phyloP scores from a whole-genome alignment of 768 basidiomycete genomes.

The Amanita jacksonii region DNA sequence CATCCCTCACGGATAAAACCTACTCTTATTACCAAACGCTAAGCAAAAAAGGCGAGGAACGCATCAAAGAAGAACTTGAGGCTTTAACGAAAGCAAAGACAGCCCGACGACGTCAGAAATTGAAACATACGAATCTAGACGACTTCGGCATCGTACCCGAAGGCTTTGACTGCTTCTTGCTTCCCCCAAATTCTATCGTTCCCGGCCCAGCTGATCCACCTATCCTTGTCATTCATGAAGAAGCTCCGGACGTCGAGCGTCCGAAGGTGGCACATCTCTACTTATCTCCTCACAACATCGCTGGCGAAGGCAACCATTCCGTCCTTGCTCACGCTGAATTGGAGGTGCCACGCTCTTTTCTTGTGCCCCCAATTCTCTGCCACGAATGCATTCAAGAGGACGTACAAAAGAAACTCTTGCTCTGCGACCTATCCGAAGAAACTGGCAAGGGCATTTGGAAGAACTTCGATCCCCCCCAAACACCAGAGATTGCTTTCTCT shows the following conservation, averaged over 20 bases:
- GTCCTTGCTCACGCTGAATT: conserved; percentile 39
- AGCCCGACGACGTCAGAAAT: background rate
- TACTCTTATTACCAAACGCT: conserved; percentile 22
- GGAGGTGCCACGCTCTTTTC: conserved; percentile 37
- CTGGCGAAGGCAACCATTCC: conserved; percentile 46
- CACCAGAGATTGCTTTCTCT: background rate
- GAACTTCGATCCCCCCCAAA: background rate
- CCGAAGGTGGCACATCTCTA: conserved; percentile 39
- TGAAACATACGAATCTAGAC: conserved; percentile 5
- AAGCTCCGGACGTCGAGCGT: conserved; percentile 14
- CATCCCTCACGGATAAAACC: conserved; percentile 19
- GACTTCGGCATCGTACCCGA: background rate
- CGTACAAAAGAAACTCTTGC: conserved; percentile 15
- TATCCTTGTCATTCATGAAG: conserved; percentile 22
- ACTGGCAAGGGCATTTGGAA: conserved; percentile 12
- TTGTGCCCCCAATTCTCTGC: conserved; percentile 28
- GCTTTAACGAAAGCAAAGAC: background rate
- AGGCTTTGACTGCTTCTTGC: conserved; percentile 9
- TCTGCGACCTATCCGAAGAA: conserved; percentile 10
- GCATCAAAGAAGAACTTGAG: background rate
- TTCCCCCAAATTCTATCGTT: conserved; percentile 4
- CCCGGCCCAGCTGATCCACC: conserved; percentile 14
- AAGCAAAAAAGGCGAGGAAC: background rate
- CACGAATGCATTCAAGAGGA: conserved; percentile 26
- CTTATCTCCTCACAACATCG: conserved; percentile 24